phyloP scores from a whole-genome alignment of 495 filamentous ascomycete species.

The Cladorrhinum samala region DNA sequence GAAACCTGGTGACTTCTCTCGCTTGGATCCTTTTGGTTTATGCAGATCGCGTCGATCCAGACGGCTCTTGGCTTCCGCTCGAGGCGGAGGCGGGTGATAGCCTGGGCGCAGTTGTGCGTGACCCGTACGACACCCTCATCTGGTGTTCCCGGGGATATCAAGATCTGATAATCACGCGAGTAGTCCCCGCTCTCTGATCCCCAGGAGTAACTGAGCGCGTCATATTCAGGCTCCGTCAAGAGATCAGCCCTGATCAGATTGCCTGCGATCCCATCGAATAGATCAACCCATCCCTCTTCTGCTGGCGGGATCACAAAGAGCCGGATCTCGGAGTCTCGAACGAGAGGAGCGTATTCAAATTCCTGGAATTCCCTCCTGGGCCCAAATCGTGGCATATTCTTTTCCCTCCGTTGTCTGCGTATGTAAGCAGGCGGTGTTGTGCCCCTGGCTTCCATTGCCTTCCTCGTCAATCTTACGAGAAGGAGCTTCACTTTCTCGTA shows the following conservation, averaged over 20 bases:
- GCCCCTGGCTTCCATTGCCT: too few relatives aligned
- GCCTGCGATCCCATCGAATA: too few relatives aligned
- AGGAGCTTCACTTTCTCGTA: too few relatives aligned
- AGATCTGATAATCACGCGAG: not conserved
- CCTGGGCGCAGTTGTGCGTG: not conserved
- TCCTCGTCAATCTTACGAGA: too few relatives aligned
- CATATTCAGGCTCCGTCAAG: not conserved
- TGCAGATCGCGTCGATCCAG: not conserved
- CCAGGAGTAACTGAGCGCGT: not conserved
- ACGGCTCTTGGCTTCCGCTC: not conserved
- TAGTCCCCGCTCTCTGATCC: not conserved
- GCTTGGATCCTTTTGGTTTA: not conserved
- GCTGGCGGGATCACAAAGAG: not conserved
- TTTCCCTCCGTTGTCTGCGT: not conserved
- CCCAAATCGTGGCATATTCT: not conserved
- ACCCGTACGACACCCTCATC: not conserved
- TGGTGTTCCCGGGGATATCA: not conserved
- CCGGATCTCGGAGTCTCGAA: not conserved
- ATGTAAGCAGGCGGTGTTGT: too few relatives aligned
- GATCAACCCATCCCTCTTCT: too few relatives aligned
- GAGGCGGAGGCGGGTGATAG: not conserved
- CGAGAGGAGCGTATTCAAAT: not conserved
- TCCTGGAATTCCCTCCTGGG: not conserved
- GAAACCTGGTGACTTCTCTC: not conserved
- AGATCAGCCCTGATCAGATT: not conserved